Evolutionary conservation across 2,329 filamentous ascomycete genomes (phyloP).

Genomic region (Fusarium abutilonis): DNA sequence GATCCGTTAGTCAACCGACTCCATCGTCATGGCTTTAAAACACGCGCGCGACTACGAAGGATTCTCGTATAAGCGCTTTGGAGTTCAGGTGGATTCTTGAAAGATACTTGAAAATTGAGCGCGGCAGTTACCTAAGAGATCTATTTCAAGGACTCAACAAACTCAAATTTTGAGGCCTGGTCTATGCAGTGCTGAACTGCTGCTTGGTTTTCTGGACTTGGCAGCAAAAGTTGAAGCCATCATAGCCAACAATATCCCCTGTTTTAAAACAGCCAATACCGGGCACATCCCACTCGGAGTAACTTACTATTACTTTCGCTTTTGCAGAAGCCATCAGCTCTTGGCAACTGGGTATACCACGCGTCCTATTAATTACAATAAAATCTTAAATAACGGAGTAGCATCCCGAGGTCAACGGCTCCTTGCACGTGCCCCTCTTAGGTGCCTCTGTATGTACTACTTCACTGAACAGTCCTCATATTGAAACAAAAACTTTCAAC

Average conservation of each 20-base stretch:
- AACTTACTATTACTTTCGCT: too few relatives aligned
- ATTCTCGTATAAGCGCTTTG: slow-evolving; percentile 20
- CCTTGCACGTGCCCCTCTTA: slow-evolving; percentile 7
- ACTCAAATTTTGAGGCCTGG: too few relatives aligned
- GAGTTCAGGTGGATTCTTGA: too few relatives aligned
- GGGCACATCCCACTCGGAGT: slow-evolving; percentile 10
- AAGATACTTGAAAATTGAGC: too few relatives aligned
- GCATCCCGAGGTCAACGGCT: slow-evolving; percentile 1
- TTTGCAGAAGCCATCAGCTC: too few relatives aligned
- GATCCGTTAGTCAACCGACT: slow-evolving; percentile 3
- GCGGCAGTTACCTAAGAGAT: too few relatives aligned
- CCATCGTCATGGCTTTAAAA: slow-evolving; percentile 26
- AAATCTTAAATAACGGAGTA: slow-evolving; percentile 1
- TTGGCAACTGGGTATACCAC: slow-evolving; percentile 1
- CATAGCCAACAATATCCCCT: slow-evolving; percentile 20
- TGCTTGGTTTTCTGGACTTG: not conserved
- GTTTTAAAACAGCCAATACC: slow-evolving; percentile 28
- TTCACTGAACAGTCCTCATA: not conserved
- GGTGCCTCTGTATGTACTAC: not conserved
- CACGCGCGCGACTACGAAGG: slow-evolving; percentile 40
- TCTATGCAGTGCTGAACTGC: too few relatives aligned
- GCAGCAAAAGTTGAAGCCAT: not conserved
- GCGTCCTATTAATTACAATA: not conserved
- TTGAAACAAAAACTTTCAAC: slow-evolving; percentile 2
- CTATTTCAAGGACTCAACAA: too few relatives aligned